Evolutionary conservation across 257 asterid species (phyloP).

Genomic region (Fraxinus cuspidata): DNA sequence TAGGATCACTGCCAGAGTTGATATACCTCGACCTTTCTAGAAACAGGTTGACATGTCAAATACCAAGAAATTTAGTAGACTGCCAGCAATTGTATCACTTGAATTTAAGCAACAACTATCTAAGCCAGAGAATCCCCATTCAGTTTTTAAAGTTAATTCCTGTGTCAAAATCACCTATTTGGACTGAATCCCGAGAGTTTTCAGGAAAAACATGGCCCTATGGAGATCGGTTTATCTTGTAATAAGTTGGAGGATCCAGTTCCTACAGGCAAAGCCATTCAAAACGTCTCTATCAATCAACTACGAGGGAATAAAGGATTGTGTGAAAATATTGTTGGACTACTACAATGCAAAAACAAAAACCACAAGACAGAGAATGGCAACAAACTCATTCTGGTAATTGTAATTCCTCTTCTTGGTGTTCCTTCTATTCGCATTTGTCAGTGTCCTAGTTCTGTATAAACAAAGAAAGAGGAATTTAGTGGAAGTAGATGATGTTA

Average conservation of each 20-base stretch:
- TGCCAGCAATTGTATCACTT: not conserved
- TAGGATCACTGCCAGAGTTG: not conserved
- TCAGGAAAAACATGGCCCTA: not conserved
- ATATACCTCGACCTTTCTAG: not conserved
- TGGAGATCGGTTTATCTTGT: not conserved
- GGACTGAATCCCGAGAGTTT: conserved; percentile 6
- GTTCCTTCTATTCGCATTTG: not conserved
- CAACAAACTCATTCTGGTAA: not conserved
- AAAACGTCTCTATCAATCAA: not conserved
- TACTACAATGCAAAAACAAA: not conserved
- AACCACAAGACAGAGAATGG: not conserved
- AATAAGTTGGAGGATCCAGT: conserved; percentile 24
- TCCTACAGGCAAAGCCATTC: not conserved
- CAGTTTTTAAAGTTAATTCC: not conserved
- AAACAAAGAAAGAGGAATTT: too few species aligned
- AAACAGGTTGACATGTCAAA: not conserved
- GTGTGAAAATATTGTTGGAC: conserved; percentile 15
- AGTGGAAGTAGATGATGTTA: too few species aligned
- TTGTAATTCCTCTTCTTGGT: conserved; percentile 7
- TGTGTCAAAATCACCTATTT: not conserved
- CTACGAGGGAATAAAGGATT: conserved; percentile 15
- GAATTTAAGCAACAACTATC: not conserved
- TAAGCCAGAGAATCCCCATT: not conserved
- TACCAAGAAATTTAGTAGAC: not conserved
- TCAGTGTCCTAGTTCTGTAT: not conserved